Base-by-base conservation (phyloP, 805 yeast species). In the Tetrapisispora arboricola region DNA sequence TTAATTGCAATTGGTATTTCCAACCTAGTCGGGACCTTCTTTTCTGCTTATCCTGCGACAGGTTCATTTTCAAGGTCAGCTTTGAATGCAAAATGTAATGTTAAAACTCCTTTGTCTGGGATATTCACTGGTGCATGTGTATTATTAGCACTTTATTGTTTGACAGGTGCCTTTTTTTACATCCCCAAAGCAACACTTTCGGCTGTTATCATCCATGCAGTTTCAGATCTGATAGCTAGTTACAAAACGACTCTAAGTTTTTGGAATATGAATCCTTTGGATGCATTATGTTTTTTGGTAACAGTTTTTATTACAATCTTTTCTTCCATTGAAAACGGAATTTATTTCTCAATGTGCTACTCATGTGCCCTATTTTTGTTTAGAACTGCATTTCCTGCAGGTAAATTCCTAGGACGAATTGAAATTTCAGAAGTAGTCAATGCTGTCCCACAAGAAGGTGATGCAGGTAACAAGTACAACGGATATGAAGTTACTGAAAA, bases 1-100 rank as follows among this genome's bases (percentile, higher is more conserved):
- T 73, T 88, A 42, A 74, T 88, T 55, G 96, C 96, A 32, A 88
- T 88, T 62, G 96, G 96, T 55, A 83, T 81, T 33, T 80, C 92
- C 40, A 88, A 88, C 64, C 70, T 88, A 60, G 71, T 88, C 50
- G 96, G 96, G 50, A 85, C 95, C 16, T 85, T 87, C 58, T 88
- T 88, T 74, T 73, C 77, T 54, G 95, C 96, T 8, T 88, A 88
- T 61, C 96, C 96, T 6, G 87, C 95, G 5, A 88, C 96, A 3
- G 96, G 96, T 36, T 88, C 96, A 1, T 88, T 88, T 63, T 84
- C 95, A 16, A 80, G 96, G 68, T 83, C 95, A 35, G 96, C 96
- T 6, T 72, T 88, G 54, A 88, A 90, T 65, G 82, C 94, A 38
- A 88, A 88, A 65, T 88, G 95, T 72, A 95, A 95, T 59, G 96